Base-by-base conservation (phyloP, 2,329 filamentous ascomycete species). In the Sarocladiaceae sp. region DNA sequence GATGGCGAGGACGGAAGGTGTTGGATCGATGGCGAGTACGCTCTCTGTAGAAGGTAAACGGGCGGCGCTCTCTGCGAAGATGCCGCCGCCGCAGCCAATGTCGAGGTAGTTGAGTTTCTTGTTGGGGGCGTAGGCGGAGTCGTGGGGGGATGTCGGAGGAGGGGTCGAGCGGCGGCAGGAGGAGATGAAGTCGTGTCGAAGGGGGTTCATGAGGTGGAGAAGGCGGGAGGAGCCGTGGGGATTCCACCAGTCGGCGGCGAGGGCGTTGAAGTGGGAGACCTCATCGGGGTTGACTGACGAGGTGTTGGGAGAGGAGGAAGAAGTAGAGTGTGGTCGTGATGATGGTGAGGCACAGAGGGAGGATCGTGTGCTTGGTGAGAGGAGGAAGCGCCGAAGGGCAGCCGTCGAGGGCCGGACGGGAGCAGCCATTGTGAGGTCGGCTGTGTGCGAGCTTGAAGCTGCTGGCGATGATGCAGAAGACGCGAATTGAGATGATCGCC, bases 231-330 rank as follows among this genome's bases (percentile, higher is more conserved):
- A 84, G 43, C 93, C 93, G 59, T 95, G 82, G 1, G 91, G 87
- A 65, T 97, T 90, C 93, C 93, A 98, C 93, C 93, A 98, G 56
- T 84, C 84, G 52, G 86, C 87, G 52, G 93, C 93, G 57, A 98
- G 87, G 50, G 82, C 81, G 58, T 89, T 89, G 77, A 98, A 98
- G 71, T 98, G 93, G 15, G 85, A 86, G 51, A 98, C 80, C 70
- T 98, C 91, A 53, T 83, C 79, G 44, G 86, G 78, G 57, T 94
- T 94, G 65, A 98, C 87, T 45, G 87, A 89, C 39, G 84, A 81
- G 55, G 68, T 73, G 45, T 62, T 52, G 35, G 61, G 32, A 13
- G 58, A 44, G n/a, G 56, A 34, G 35, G 51, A 45, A 42, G 52
- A 45, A 44, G 57, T 43, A 40, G 59, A 50, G 31, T 54, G 55